These are phyloP conservation scores for Xerophyta viscosa DNA, from an alignment of 106 monocot genomes.

Conservation along the genomic window DNA sequence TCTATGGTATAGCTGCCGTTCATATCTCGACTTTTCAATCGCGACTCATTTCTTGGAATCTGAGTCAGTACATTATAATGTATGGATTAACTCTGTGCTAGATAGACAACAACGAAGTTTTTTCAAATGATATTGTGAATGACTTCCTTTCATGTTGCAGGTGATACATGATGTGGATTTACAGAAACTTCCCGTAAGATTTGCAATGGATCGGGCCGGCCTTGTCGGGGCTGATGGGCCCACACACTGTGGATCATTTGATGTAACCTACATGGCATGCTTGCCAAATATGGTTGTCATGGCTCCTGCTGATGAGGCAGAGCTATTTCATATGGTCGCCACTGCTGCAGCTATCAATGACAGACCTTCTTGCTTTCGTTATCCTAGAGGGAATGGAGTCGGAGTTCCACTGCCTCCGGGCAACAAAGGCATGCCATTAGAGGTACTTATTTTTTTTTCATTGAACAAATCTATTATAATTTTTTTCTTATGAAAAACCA, in stretches of 20 bases:
- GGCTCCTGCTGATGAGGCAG: slow-evolving; percentile 94
- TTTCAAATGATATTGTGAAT: no score
- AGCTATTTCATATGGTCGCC: slow-evolving; percentile 96
- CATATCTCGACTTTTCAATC: no score
- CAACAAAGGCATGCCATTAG: slow-evolving; percentile 85
- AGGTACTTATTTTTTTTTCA: slow-evolving; percentile 38
- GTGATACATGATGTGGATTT: no score
- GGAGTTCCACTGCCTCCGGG: slow-evolving; percentile 64
- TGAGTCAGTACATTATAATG: no score
- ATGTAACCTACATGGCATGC: no score
- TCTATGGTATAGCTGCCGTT: no score
- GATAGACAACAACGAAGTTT: no score
- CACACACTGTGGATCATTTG: slow-evolving; percentile 83
- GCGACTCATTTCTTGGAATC: no score
- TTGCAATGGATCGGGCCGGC: slow-evolving; percentile 92
- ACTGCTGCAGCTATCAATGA: slow-evolving; percentile 84
- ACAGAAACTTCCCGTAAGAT: slow-evolving; percentile 93
- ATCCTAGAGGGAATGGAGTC: slow-evolving; percentile 81
- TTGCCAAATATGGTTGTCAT: slow-evolving; percentile 95
- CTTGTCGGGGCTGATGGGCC: slow-evolving; percentile 95
- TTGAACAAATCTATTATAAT: no score
- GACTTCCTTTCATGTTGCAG: slow-evolving; percentile 29
- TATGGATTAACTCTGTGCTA: no score
- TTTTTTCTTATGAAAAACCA: no score
- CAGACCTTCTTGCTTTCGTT: slow-evolving; percentile 83